Percentiles rank a stretch among this genome's conserved stretches.
phyloP scores from a whole-genome alignment of 805 yeast species.

The Dipodascopsis uninucleata region DNA sequence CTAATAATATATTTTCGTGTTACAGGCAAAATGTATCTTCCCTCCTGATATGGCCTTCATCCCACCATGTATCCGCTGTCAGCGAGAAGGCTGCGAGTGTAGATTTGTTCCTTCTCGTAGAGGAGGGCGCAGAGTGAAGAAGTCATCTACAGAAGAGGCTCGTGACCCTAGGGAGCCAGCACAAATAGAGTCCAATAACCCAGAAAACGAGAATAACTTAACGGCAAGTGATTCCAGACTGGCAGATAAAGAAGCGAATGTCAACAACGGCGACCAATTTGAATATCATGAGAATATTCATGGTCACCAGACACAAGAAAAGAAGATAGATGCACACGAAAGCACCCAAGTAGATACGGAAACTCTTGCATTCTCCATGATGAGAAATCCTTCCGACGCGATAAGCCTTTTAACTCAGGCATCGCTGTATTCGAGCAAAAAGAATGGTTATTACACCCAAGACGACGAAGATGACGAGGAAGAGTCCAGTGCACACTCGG shows the following conservation, averaged over 20 bases:
- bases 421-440: background rate
- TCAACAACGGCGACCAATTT: background rate
- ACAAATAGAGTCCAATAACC: background rate
- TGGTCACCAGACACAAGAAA: background rate
- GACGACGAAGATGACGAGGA: background rate
- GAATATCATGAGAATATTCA: too few relatives aligned
- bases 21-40: constrained; percentile 4
- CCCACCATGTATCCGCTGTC: constrained; percentile 8
- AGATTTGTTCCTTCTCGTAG: constrained; percentile 5
- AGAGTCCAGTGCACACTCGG: background rate
- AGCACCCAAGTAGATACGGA: constrained; percentile 13
- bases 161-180: too few relatives aligned
- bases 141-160: constrained; percentile 1
- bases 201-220: too few relatives aligned
- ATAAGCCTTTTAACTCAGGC: constrained; percentile 18
- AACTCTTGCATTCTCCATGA: constrained; percentile 10
- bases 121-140: constrained; percentile 6
- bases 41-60: constrained; percentile 1
- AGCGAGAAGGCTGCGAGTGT: constrained; percentile 8
- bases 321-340: background rate
- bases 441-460: background rate
- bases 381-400: constrained; percentile 27
- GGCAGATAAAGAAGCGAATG: background rate
- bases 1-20: too few relatives aligned
- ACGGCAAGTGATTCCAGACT: background rate